Evolutionary conservation across 2,329 filamentous ascomycete species (phyloP).

Genomic region (Fusarium foetens): DNA sequence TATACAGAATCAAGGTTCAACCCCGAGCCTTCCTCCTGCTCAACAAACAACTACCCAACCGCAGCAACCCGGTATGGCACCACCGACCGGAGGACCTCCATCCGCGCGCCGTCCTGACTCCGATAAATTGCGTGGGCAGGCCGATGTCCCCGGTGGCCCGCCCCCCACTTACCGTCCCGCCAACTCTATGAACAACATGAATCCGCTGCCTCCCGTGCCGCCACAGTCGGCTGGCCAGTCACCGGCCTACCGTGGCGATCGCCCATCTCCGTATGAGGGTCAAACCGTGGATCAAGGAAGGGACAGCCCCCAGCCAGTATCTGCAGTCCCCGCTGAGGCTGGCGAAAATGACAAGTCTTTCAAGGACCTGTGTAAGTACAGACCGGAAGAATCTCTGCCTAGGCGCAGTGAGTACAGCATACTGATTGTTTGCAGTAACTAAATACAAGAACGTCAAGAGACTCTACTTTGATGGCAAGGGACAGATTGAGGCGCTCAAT

Average conservation of each 20-base stretch:
- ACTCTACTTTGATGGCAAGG: conserved; percentile 95
- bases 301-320: conserved; percentile 66
- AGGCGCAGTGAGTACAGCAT: not conserved
- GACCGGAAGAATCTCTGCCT: not conserved
- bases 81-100: conserved; percentile 56
- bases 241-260: conserved; percentile 54
- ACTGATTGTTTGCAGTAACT: conserved; percentile 67
- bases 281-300: conserved; percentile 59
- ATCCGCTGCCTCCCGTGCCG: conserved; percentile 55
- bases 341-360: conserved; percentile 64
- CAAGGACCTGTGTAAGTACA: conserved; percentile 65
- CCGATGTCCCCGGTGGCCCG: conserved; percentile 57
- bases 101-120: conserved; percentile 61
- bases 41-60: conserved; percentile 43
- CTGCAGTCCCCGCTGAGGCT: conserved; percentile 48
- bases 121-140: conserved; percentile 58
- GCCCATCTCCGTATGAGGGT: conserved; percentile 58
- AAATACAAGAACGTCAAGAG: conserved; percentile 99
- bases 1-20: conserved; percentile 50
- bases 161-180: conserved; percentile 65
- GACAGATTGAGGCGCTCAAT: conserved; percentile 88
- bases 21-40: conserved; percentile 43
- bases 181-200: conserved; percentile 57
- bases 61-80: conserved; percentile 58
- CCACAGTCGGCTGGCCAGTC: conserved; percentile 45